Percentiles rank a stretch among this genome's conserved stretches.
phyloP scores from a whole-genome alignment of 176 grass and related monocot genomes.

The Avena insularis region DNA sequence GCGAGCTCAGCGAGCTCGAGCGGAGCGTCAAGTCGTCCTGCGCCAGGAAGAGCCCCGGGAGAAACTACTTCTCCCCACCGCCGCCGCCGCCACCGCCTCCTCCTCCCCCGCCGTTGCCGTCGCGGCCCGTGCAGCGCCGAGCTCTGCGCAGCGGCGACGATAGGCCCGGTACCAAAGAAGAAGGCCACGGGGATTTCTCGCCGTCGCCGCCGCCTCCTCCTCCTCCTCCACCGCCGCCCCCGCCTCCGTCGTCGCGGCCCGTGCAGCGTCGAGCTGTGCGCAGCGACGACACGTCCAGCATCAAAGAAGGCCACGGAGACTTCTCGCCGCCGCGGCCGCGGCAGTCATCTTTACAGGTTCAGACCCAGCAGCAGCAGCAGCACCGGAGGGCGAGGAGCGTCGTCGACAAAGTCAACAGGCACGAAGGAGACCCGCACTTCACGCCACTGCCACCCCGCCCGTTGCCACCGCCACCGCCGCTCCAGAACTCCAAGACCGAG shows the following conservation, averaged over 20 bases:
- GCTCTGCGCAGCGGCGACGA: too few species aligned
- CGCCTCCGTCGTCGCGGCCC: background rate
- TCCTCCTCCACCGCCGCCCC: background rate
- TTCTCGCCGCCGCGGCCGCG: background rate
- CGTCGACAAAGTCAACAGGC: slow-evolving; percentile 39
- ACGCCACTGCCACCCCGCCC: slow-evolving; percentile 1
- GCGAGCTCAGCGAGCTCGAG: slow-evolving; percentile 74
- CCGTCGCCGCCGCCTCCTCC: background rate
- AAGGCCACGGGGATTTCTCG: too few species aligned
- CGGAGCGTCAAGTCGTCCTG: slow-evolving; percentile 60
- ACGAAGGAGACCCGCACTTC: background rate
- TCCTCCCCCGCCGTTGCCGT: background rate
- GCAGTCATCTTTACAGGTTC: background rate
- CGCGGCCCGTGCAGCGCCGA: background rate
- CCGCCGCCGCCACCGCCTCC: background rate
- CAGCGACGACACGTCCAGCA: too few species aligned
- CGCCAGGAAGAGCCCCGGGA: slow-evolving; percentile 46
- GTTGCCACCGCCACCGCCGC: slow-evolving; percentile 1
- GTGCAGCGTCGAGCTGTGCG: too few species aligned
- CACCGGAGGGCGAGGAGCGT: slow-evolving; percentile 36
- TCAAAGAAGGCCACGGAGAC: too few species aligned
- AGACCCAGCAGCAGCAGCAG: slow-evolving; percentile 10
- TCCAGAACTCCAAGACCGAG: background rate
- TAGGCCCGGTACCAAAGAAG: too few species aligned
- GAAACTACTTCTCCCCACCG: background rate